These are phyloP conservation scores for Mallotus japonicus DNA, from an alignment of 441 rosid species.

Conservation along the genomic window DNA sequence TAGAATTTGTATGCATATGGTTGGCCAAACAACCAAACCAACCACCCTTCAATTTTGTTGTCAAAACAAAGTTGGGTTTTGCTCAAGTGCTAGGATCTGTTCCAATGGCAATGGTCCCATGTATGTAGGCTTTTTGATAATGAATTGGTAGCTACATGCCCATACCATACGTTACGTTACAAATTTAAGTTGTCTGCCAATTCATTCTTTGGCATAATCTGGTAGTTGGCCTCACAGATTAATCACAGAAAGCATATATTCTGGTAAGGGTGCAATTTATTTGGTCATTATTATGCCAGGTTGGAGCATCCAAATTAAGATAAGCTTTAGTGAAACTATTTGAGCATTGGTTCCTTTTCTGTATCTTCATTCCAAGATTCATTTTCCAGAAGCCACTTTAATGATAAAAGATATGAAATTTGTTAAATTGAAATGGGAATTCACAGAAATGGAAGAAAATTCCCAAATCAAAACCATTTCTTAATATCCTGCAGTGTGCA, in stretches of 20 bases:
- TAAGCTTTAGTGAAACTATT: not conserved
- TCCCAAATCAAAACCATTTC: too few relatives aligned
- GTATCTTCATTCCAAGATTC: not conserved
- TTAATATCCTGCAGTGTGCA: not conserved
- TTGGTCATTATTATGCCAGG: constrained; percentile 5
- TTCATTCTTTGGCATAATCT: constrained; percentile 2
- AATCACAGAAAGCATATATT: constrained; percentile 1
- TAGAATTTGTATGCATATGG: not conserved
- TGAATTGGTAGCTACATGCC: not conserved
- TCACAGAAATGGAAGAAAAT: too few relatives aligned
- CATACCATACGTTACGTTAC: not conserved
- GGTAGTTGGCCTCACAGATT: constrained; percentile 5
- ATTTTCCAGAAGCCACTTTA: too few relatives aligned
- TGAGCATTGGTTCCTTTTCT: not conserved
- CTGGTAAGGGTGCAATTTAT: not conserved
- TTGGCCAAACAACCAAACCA: not conserved
- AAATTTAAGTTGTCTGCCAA: constrained; percentile 7
- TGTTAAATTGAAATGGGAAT: too few relatives aligned
- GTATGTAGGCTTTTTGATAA: not conserved
- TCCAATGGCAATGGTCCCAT: not conserved
- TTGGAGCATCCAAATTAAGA: not conserved
- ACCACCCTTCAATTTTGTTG: not conserved
- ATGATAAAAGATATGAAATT: too few relatives aligned
- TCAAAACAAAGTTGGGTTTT: not conserved
- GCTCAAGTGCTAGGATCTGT: too few relatives aligned